Conservation (phyloP, 2,329 filamentous ascomycete species). For the Alternaria brassicae region DNA sequence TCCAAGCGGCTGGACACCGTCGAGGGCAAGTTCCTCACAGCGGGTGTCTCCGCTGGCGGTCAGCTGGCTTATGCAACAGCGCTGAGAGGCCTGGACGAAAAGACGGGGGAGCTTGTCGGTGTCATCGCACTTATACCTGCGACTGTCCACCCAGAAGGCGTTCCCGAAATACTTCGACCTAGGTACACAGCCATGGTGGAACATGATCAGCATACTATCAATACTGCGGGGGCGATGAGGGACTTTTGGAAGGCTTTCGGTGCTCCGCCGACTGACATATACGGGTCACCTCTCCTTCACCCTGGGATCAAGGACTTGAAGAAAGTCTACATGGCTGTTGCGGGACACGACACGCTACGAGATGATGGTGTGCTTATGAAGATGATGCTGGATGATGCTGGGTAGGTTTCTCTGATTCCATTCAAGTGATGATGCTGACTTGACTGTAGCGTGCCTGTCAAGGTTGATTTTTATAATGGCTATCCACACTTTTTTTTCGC, state of each 20-base stretch:
- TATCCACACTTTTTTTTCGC: constrained; percentile 50
- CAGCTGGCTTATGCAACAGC: constrained; percentile 49
- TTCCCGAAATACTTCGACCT: constrained; percentile 46
- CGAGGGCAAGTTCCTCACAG: constrained; percentile 43
- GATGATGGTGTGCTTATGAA: constrained; percentile 48
- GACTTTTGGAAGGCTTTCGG: constrained; percentile 48
- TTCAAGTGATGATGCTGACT: constrained; percentile 16
- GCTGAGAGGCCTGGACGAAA: constrained; percentile 50
- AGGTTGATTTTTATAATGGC: constrained; percentile 44
- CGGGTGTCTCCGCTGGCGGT: constrained; percentile 51
- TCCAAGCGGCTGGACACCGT: constrained; percentile 32
- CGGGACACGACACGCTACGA: constrained; percentile 44
- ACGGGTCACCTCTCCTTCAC: constrained; percentile 45
- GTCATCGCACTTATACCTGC: constrained; percentile 49
- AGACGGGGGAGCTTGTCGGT: constrained; percentile 47
- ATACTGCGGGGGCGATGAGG: constrained; percentile 46
- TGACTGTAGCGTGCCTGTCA: constrained; percentile 34
- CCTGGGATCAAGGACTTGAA: constrained; percentile 38
- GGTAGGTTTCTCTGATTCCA: constrained; percentile 20
- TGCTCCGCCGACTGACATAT: constrained; percentile 38
- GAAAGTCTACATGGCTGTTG: constrained; percentile 43
- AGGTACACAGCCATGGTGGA: constrained; percentile 49
- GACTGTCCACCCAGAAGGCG: constrained; percentile 47
- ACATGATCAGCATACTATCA: constrained; percentile 48
- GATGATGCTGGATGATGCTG: constrained; percentile 33